Evolutionary conservation across 2,329 filamentous ascomycete genomes (phyloP).

Genomic region (Zymoseptoria ardabiliae): DNA sequence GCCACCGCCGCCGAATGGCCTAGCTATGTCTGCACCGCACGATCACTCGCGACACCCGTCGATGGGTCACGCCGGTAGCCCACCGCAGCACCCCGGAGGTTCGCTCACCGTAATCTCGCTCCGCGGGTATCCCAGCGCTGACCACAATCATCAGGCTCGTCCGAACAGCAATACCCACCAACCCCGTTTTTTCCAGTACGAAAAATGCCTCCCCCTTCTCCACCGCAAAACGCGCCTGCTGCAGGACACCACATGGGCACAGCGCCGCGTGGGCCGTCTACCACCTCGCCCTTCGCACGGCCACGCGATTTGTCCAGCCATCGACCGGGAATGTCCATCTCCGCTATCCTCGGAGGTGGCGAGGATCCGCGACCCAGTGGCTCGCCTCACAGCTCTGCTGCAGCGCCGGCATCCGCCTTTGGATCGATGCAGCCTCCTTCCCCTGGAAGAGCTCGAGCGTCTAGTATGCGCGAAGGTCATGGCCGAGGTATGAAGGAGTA

Average conservation of each 20-base stretch:
- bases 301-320: conserved; percentile 51
- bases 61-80: conserved; percentile 33
- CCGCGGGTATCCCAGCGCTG: neutral
- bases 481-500: conserved; percentile 19
- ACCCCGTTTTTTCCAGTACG: conserved; percentile 37
- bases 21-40: conserved; percentile 35
- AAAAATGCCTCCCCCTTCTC: conserved; percentile 46
- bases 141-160: neutral
- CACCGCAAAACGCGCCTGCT: conserved; percentile 38
- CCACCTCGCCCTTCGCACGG: conserved; percentile 39
- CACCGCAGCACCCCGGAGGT: conserved; percentile 26
- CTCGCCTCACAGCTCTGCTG: conserved; percentile 28
- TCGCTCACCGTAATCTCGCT: conserved; percentile 2
- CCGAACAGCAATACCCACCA: conserved; percentile 14
- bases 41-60: conserved; percentile 39
- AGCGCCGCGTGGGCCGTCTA: conserved; percentile 38
- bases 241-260: conserved; percentile 27
- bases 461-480: conserved; percentile 30
- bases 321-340: conserved; percentile 65
- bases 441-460: conserved; percentile 32
- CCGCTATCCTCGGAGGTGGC: conserved; percentile 56
- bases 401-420: conserved; percentile 26
- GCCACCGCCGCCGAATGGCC: conserved; percentile 20
- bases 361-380: conserved; percentile 23
- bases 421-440: conserved; percentile 43